phyloP scores from a whole-genome alignment of 768 basidiomycete species.

The Nidularia sp. region DNA sequence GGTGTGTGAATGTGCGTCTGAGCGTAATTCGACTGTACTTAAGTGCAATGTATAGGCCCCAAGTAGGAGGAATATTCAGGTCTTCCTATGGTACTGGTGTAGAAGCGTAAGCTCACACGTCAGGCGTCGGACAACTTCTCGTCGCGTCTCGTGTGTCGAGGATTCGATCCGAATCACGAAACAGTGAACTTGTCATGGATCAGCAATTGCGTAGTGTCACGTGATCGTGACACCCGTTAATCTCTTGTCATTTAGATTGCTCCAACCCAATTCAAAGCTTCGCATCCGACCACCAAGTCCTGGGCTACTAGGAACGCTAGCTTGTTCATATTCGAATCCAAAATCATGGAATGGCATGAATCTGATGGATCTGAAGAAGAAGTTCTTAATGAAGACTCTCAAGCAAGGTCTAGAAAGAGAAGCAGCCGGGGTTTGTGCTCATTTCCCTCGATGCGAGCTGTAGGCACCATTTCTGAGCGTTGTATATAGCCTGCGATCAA shows the following conservation, averaged over 20 bases:
- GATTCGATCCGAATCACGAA: too few species aligned
- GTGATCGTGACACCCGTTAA: neutral
- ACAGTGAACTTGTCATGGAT: neutral
- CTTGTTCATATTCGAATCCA: neutral
- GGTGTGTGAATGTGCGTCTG: too few species aligned
- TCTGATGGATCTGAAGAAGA: conserved; percentile 63
- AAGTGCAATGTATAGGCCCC: too few species aligned
- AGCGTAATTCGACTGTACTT: too few species aligned
- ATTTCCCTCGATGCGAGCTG: neutral
- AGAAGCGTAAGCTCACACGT: too few species aligned
- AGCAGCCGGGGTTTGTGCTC: conserved; percentile 54
- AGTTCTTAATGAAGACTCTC: conserved; percentile 27
- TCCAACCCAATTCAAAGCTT: neutral
- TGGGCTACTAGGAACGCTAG: too few species aligned
- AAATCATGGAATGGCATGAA: conserved; percentile 51
- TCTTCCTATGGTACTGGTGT: too few species aligned
- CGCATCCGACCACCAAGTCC: too few species aligned
- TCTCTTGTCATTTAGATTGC: neutral
- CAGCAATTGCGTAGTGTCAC: neutral
- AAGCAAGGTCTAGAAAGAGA: conserved; percentile 46
- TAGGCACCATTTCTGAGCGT: conserved; percentile 3
- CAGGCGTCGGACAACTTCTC: too few species aligned
- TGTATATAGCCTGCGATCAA: conserved; percentile 70
- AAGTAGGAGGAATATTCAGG: too few species aligned
- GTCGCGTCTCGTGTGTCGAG: too few species aligned